Evolutionary conservation across 2,329 filamentous ascomycete genomes (phyloP).

Genomic region (Botrytis cinerea): DNA sequence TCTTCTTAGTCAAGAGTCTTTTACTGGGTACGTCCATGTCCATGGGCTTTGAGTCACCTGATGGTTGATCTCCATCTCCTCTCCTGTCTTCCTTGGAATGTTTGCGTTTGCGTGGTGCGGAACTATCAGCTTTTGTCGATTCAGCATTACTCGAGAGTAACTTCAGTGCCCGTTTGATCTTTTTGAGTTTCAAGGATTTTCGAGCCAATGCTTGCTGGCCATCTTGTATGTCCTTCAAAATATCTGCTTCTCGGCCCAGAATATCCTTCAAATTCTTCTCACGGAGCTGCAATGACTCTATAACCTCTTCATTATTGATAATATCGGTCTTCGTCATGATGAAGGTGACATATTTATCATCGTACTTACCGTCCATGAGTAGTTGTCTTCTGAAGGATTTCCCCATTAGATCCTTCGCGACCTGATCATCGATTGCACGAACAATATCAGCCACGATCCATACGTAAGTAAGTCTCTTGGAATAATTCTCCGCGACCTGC

Average conservation of each 20-base stretch:
- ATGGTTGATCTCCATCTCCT: not conserved
- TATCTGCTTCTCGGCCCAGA: not conserved
- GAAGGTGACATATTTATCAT: not conserved
- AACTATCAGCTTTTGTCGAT: not conserved
- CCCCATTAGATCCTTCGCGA: slow-evolving; percentile 17
- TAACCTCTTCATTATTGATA: not conserved
- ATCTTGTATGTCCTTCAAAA: not conserved
- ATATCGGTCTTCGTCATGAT: slow-evolving; percentile 9
- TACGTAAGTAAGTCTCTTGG: not conserved
- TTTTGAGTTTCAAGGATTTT: not conserved
- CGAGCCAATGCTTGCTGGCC: not conserved
- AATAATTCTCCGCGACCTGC: not conserved
- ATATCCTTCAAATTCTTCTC: not conserved
- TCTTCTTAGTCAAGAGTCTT: not conserved
- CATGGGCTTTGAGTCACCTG: not conserved
- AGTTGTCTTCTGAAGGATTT: slow-evolving; percentile 2
- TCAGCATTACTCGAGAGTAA: not conserved
- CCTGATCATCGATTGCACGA: not conserved
- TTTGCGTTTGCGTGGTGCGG: not conserved
- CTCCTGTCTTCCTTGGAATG: not conserved
- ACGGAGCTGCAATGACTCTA: not conserved
- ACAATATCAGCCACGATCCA: slow-evolving; percentile 20
- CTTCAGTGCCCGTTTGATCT: not conserved
- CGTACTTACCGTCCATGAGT: slow-evolving; percentile 19
- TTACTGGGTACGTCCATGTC: not conserved